These are phyloP conservation scores for Aspergillus sp. DNA, from an alignment of 2,329 filamentous ascomycete species.

Conservation along the genomic window DNA sequence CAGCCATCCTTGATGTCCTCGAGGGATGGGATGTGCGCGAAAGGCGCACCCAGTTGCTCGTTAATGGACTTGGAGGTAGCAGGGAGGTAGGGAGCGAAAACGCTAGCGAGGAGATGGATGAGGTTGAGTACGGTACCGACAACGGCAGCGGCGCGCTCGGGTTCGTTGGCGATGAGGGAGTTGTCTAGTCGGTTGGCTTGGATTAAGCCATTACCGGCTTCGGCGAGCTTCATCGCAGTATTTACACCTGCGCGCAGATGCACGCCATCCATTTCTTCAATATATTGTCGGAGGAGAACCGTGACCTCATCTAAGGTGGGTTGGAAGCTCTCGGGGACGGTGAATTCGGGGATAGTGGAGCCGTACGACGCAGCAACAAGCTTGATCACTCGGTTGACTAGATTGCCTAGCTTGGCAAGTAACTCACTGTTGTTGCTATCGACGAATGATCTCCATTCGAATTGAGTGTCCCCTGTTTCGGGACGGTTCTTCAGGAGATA, in stretches of 20 bases:
- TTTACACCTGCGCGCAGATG: conserved; percentile 58
- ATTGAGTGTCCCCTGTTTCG: conserved; percentile 83
- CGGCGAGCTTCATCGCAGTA: conserved; percentile 57
- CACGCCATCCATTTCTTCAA: conserved; percentile 59
- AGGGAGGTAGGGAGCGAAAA: conserved; percentile 84
- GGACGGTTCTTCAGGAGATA: conserved; percentile 84
- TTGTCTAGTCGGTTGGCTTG: conserved; percentile 64
- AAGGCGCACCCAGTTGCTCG: conserved; percentile 66
- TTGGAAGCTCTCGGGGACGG: conserved; percentile 42
- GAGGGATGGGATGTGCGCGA: conserved; percentile 59
- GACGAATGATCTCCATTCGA: conserved; percentile 84
- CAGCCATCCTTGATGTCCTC: conserved; percentile 57
- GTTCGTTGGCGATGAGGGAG: conserved; percentile 58
- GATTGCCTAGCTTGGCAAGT: conserved; percentile 70
- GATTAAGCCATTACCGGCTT: conserved; percentile 59
- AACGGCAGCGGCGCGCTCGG: conserved; percentile 59
- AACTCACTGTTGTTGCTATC: conserved; percentile 85
- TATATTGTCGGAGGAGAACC: conserved; percentile 54
- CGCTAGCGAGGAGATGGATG: conserved; percentile 74
- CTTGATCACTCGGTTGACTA: conserved; percentile 73
- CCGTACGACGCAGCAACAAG: conserved; percentile 69
- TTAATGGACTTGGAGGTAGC: conserved; percentile 74
- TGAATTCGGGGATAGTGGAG: conserved; percentile 48
- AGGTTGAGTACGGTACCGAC: conserved; percentile 81
- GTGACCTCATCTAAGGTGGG: conserved; percentile 49